Conservation (phyloP, 768 basidiomycete genomes). For the Amyloporia xantha region DNA sequence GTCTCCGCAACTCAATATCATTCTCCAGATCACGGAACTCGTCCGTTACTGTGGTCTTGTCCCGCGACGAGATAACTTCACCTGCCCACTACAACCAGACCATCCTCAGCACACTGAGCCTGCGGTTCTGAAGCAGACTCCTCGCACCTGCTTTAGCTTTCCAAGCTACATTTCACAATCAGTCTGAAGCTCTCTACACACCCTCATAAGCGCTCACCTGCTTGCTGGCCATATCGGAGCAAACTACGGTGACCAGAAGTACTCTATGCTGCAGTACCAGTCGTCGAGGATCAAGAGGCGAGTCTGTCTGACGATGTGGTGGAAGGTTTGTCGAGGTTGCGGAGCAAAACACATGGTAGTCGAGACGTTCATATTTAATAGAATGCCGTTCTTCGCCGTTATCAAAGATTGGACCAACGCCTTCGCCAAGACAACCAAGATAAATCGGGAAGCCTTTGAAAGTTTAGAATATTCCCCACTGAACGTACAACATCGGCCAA, state of each 20-base stretch:
- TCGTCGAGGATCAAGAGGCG: too few relatives aligned
- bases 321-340: neutral
- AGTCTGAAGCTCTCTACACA: conserved; percentile 1
- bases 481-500: too few relatives aligned
- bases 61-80: conserved; percentile 79
- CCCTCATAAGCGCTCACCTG: conserved; percentile 36
- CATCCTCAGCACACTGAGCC: neutral
- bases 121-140: conserved; percentile 2
- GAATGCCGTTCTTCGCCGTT: neutral
- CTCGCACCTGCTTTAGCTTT: conserved; percentile 66
- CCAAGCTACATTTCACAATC: conserved; percentile 46
- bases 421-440: conserved; percentile 7
- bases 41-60: conserved; percentile 71
- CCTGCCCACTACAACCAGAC: conserved; percentile 64
- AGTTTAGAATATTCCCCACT: conserved; percentile 3
- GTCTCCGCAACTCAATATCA: conserved; percentile 75
- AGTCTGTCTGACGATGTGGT: too few relatives aligned
- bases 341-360: too few relatives aligned
- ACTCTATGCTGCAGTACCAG: too few relatives aligned
- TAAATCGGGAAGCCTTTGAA: conserved; percentile 15
- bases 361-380: neutral
- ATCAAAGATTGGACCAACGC: neutral
- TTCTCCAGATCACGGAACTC: conserved; percentile 78
- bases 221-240: conserved; percentile 59
- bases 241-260: too few relatives aligned